Conservation (phyloP, 116 monocot species). For the Papilionanthe hybrid region DNA sequence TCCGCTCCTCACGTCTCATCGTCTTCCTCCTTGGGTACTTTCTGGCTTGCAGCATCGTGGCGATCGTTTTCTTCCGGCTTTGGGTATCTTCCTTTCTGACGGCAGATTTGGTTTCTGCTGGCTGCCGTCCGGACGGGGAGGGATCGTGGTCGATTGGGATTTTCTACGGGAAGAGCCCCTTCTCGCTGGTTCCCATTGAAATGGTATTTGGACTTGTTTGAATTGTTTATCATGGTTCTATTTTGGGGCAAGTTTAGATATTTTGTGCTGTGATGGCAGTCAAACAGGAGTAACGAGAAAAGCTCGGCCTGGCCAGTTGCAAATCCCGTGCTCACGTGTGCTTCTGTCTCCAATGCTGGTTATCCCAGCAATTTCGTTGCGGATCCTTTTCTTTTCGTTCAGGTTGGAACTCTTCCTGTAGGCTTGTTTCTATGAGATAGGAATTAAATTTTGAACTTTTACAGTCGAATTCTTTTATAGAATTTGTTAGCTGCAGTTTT, state of each 20-base stretch:
- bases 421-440: slow-evolving; percentile 22
- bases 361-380: slow-evolving; percentile 68
- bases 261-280: slow-evolving; percentile 15
- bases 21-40: slow-evolving; percentile 26
- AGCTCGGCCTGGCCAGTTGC: slow-evolving; percentile 73
- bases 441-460: slow-evolving; percentile 19
- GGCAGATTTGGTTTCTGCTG: slow-evolving; percentile 17
- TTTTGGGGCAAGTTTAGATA: background rate
- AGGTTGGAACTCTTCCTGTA: slow-evolving; percentile 36
- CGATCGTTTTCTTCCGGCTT: slow-evolving; percentile 39
- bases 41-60: slow-evolving; percentile 22
- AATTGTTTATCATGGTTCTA: background rate
- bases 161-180: slow-evolving; percentile 63
- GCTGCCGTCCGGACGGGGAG: slow-evolving; percentile 58
- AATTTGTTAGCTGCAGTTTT: background rate
- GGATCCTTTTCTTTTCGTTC: slow-evolving; percentile 62
- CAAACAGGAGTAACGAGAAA: slow-evolving; percentile 42
- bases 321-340: slow-evolving; percentile 67
- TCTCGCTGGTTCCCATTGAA: slow-evolving; percentile 54
- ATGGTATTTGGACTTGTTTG: slow-evolving; percentile 9
- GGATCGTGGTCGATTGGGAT: slow-evolving; percentile 70
- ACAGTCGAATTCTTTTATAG: slow-evolving; percentile 27
- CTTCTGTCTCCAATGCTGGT: slow-evolving; percentile 32
- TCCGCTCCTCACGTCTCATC: slow-evolving; percentile 13
- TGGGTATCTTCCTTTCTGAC: slow-evolving; percentile 40